Evolutionary conservation across 805 yeast species (phyloP).

Genomic region (Yarrowia yakushimensis): DNA sequence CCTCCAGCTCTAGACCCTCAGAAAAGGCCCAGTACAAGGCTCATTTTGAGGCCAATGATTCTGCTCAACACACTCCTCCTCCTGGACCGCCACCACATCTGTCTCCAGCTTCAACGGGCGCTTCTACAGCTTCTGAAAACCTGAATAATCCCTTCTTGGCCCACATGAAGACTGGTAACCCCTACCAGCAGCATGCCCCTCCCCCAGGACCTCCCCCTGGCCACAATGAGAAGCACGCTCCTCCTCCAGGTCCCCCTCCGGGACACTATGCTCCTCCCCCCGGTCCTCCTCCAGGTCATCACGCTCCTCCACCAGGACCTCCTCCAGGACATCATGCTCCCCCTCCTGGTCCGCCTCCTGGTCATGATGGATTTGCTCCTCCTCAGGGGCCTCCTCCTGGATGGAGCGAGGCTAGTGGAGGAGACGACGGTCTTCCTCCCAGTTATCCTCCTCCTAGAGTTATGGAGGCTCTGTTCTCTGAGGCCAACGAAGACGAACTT

Average conservation of each 20-base stretch:
- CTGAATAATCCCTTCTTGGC: not conserved
- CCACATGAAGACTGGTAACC: slow-evolving; percentile 4
- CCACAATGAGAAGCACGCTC: not conserved
- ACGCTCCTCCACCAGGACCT: slow-evolving; percentile 7
- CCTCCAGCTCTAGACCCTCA: not conserved
- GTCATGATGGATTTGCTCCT: slow-evolving; percentile 9
- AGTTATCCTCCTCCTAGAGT: slow-evolving; percentile 17
- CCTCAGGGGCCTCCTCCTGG: slow-evolving; percentile 24
- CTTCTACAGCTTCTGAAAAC: not conserved
- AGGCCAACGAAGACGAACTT: slow-evolving; percentile 12
- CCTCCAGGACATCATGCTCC: slow-evolving; percentile 20
- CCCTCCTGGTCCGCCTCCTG: slow-evolving; percentile 4
- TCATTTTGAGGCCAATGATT: not conserved
- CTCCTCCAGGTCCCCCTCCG: not conserved
- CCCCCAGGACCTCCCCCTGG: slow-evolving; percentile 15
- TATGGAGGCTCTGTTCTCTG: slow-evolving; percentile 21
- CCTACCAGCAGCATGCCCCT: not conserved
- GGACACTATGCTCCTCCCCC: not conserved
- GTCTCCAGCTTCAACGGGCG: not conserved
- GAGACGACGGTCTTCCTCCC: slow-evolving; percentile 15
- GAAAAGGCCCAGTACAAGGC: slow-evolving; percentile 20
- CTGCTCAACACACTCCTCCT: not conserved
- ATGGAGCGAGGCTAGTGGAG: not conserved
- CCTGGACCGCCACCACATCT: slow-evolving; percentile 7
- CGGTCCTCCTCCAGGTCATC: not conserved